A percentile compares a stretch with the other conserved stretches of the same genome.
These are phyloP conservation scores for Penicillium canariense DNA, from an alignment of 495 filamentous ascomycete species.

Conservation along the genomic window DNA sequence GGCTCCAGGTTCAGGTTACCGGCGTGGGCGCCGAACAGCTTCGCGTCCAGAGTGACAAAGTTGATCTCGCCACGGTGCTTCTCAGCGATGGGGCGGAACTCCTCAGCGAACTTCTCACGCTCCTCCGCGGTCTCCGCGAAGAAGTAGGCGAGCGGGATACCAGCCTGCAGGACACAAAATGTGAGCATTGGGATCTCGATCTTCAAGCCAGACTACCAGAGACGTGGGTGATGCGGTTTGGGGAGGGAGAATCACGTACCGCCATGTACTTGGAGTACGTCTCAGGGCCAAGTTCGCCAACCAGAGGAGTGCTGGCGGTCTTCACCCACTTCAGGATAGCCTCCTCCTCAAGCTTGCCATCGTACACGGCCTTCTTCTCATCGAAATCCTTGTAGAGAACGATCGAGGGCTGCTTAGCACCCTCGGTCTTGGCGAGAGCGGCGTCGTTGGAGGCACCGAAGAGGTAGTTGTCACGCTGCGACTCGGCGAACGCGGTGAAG, in stretches of 20 bases:
- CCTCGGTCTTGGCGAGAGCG: slow-evolving; percentile 82
- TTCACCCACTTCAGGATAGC: slow-evolving; percentile 80
- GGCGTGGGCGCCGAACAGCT: slow-evolving; percentile 91
- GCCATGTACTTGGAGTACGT: slow-evolving; percentile 97
- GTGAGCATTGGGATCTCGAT: background rate
- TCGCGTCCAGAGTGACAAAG: slow-evolving; percentile 97
- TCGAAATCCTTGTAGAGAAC: slow-evolving; percentile 98
- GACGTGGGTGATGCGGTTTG: no score
- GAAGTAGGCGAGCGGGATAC: slow-evolving; percentile 93
- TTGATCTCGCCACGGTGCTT: slow-evolving; percentile 79
- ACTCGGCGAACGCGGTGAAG: slow-evolving; percentile 77
- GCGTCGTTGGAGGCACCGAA: slow-evolving; percentile 85
- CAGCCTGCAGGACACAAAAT: slow-evolving; percentile 67
- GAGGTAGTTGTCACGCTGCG: slow-evolving; percentile 83
- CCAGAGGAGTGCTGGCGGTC: slow-evolving; percentile 79
- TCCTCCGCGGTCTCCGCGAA: slow-evolving; percentile 93
- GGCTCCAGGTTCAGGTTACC: slow-evolving; percentile 96
- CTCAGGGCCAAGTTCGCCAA: slow-evolving; percentile 96
- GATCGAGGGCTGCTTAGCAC: slow-evolving; percentile 78
- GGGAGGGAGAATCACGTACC: no score
- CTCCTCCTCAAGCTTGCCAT: slow-evolving; percentile 73
- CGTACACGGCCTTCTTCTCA: slow-evolving; percentile 86
- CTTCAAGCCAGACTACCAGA: background rate
- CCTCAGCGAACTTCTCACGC: slow-evolving; percentile 71
- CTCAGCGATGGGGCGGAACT: slow-evolving; percentile 53